Conservation (phyloP, 1,284 basidiomycete species). For the Cutaneotrichosporon mucoides region DNA sequence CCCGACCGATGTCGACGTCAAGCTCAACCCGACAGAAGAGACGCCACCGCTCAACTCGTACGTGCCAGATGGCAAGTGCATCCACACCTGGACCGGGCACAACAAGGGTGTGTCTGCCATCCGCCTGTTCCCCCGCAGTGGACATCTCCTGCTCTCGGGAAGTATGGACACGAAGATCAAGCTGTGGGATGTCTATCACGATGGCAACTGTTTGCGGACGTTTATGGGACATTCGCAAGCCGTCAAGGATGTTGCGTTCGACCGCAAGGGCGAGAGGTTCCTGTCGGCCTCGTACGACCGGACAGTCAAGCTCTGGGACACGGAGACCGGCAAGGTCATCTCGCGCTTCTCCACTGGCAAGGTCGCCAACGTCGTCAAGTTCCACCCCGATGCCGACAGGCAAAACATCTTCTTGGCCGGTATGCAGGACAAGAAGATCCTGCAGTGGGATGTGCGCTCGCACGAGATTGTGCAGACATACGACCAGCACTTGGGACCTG, state of each 20-base stretch:
- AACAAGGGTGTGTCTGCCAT: conserved; percentile 94
- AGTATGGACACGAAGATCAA: conserved; percentile 99
- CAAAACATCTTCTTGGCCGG: conserved; percentile 95
- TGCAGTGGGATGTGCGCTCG: conserved; percentile 91
- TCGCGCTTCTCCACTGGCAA: conserved; percentile 95
- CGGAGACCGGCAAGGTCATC: conserved; percentile 90
- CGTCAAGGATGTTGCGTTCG: conserved; percentile 93
- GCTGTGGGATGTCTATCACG: conserved; percentile 98
- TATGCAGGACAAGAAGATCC: conserved; percentile 99
- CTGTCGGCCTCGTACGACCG: conserved; percentile 92
- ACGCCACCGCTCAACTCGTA: conserved; percentile 83
- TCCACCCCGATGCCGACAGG: conserved; percentile 94
- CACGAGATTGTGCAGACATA: conserved; percentile 97
- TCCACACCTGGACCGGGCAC: conserved; percentile 98
- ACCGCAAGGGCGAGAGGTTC: conserved; percentile 85
- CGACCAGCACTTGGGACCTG: conserved; percentile 95
- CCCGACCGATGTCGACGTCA: conserved; percentile 62
- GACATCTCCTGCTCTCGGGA: conserved; percentile 86
- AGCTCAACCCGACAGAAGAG: conserved; percentile 63
- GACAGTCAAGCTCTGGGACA: conserved; percentile 98
- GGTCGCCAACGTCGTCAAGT: conserved; percentile 89
- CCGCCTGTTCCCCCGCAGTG: conserved; percentile 84
- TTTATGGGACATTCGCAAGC: conserved; percentile 97
- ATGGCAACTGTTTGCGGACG: conserved; percentile 92
- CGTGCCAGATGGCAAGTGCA: conserved; percentile 77